Evolutionary conservation across 2,329 filamentous ascomycete genomes (phyloP).

Genomic region (Domatiomyces globalis): DNA sequence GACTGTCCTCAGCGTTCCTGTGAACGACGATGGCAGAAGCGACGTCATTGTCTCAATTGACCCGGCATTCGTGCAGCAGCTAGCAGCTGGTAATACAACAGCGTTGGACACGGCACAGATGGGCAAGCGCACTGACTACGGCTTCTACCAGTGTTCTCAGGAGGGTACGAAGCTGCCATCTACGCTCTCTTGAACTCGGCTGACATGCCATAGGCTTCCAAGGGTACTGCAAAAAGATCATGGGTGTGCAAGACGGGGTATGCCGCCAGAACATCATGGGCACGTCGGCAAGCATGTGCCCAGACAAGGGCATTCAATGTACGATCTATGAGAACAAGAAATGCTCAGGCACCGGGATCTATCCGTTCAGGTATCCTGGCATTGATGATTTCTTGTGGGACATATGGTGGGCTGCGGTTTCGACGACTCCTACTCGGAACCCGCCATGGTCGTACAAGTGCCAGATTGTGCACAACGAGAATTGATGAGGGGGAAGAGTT

Average conservation of each 20-base stretch:
- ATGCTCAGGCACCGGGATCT: background rate
- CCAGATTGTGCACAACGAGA: background rate
- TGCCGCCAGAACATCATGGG: background rate
- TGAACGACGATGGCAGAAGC: background rate
- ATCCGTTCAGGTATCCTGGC: background rate
- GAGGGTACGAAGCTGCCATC: background rate
- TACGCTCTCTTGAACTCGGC: too few species aligned
- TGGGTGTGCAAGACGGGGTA: background rate
- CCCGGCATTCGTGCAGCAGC: conserved; percentile 50
- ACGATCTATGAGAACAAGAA: background rate
- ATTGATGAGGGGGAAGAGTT: background rate
- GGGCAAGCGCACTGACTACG: conserved; percentile 69
- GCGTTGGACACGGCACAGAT: conserved; percentile 81
- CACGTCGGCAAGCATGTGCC: background rate
- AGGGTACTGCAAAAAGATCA: background rate
- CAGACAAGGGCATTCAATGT: background rate
- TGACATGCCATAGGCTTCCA: background rate
- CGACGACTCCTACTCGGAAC: background rate
- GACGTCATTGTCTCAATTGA: background rate
- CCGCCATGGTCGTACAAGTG: background rate
- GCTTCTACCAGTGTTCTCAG: conserved; percentile 21
- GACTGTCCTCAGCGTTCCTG: background rate
- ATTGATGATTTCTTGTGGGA: background rate
- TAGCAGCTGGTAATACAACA: conserved; percentile 75
- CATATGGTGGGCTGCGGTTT: background rate